Base-by-base conservation (phyloP, 163 green algal genomes). In the Scenedesmus sp. region DNA sequence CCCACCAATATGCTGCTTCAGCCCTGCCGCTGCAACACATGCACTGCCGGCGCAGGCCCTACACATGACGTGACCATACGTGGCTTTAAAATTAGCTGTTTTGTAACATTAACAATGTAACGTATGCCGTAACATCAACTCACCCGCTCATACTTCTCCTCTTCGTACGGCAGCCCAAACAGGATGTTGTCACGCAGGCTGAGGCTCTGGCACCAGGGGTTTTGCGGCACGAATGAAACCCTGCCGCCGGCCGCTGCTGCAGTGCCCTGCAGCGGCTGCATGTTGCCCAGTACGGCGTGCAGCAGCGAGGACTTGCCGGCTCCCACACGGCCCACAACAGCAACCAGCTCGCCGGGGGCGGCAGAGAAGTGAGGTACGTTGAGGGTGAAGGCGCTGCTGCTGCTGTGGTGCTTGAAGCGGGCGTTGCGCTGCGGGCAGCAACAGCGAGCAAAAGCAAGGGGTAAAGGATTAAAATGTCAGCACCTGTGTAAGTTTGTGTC, bases 161-260 rank as follows among this genome's bases (percentile, higher is more conserved):
- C 76, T 13, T 97, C 94, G 52, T 94, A 94, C 2, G 74, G 86
- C 55, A 93, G 79, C 60, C 96, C 96, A 76, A 98, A 96, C 16
- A 97, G 62, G 67, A 99, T 96, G 92, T 98, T 98, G 57, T 97
- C 94, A 23, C 93, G 93, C 77, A 99, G 92, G 5, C 95, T 95
- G 57, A 95, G 92, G 94, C 98, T 98, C 93, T 98, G 94, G 67
- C 98, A 97, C 96, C 96, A 99, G 20, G 97, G 94, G 91, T 94
- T 95, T 90, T 97, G 94, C 0, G 94, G 94, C 79, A 94, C 92
- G 88, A 94, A 95, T 18, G 84, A 85, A 23, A 95, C 89, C 20
- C 79, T 64, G 90, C 93, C 93, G 67, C 90, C 93, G 10, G 88
- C 52, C n/a, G 70, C 67, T n/a, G n/a, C n/a, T n/a, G 55, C n/a